Percentiles rank a stretch among this genome's conserved stretches.
Conservation (phyloP, 441 rosid species). For the Eruca vesicaria region DNA sequence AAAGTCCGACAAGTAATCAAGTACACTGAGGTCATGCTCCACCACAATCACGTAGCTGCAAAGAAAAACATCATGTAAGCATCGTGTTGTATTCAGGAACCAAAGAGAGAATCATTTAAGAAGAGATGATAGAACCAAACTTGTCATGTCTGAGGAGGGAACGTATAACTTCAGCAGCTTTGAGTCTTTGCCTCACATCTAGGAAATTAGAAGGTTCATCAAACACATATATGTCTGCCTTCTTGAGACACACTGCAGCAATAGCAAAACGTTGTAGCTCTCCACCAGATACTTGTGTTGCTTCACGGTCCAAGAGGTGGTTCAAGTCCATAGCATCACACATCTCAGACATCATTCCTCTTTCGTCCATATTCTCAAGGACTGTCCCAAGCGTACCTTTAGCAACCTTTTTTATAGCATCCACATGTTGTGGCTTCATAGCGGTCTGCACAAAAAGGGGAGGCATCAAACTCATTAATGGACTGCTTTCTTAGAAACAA, state of each 20-base stretch:
- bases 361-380: slow-evolving; percentile 79
- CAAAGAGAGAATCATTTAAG: background rate
- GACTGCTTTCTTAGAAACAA: background rate
- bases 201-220: slow-evolving; percentile 95
- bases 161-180: slow-evolving; percentile 83
- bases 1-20: background rate
- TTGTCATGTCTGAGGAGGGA: slow-evolving; percentile 77
- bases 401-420: slow-evolving; percentile 75
- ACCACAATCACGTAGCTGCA: background rate
- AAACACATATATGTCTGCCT: slow-evolving; percentile 89
- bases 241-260: slow-evolving; percentile 78
- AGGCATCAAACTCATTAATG: background rate
- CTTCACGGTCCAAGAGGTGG: slow-evolving; percentile 76
- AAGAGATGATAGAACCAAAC: background rate
- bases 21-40: background rate
- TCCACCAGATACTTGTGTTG: slow-evolving; percentile 84
- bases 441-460: slow-evolving; percentile 53
- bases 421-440: slow-evolving; percentile 90
- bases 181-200: slow-evolving; percentile 88
- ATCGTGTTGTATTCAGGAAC: background rate
- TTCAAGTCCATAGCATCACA: slow-evolving; percentile 71
- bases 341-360: slow-evolving; percentile 60
- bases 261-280: slow-evolving; percentile 95
- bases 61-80: background rate
- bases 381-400: slow-evolving; percentile 77